Base-by-base conservation (phyloP, 2,329 filamentous ascomycete species). In the Hymenoscyphus salicellus region DNA sequence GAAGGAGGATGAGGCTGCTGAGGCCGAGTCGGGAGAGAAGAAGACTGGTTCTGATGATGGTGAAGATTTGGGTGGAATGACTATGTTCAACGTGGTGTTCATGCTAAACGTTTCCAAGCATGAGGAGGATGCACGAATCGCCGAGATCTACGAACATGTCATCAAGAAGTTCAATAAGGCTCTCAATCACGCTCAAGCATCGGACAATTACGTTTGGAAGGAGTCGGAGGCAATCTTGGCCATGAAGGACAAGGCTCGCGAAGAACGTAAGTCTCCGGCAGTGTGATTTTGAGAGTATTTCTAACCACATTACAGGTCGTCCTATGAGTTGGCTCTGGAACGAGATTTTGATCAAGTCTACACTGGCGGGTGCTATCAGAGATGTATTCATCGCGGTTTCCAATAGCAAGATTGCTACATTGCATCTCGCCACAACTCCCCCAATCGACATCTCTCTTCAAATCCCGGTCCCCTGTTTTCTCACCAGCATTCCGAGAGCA, bases 51-150 rank as follows among this genome's bases (percentile, higher is more conserved):
- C 66, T 2, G 72, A 74, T 11, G 68, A 72, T 41, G 71, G 68
- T 16, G 72, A 72, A 41, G 72, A 73, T 64, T 55, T 67, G 67
- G 70, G 71, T 55, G 71, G 68, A 20, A 93, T 98, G 91, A 93
- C 89, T 68, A 98, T 98, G 94, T 99, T 99, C 79, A 96, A 97
- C 76, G 85, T 97, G 11, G 93, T 98, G 28, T 98, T 98, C 76
- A 91, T 97, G 60, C 81, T 97, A 69, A 90, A 92, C 70, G 91
- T 93, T 2, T 89, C 89, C 59, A 86, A 89, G 61, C 82, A 93
- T 63, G 91, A 97, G 74, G 88, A 90, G 69, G 90, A 91, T 82
- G 84, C 81, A 73, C 81, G 85, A 14, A 81, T 96, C 56, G 85
- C 89, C 55, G 91, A 96, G 68, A 88, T 97, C 74, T 97, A 97